Conservation (phyloP, 805 yeast genomes). For the Monosporozyma siamensis region DNA sequence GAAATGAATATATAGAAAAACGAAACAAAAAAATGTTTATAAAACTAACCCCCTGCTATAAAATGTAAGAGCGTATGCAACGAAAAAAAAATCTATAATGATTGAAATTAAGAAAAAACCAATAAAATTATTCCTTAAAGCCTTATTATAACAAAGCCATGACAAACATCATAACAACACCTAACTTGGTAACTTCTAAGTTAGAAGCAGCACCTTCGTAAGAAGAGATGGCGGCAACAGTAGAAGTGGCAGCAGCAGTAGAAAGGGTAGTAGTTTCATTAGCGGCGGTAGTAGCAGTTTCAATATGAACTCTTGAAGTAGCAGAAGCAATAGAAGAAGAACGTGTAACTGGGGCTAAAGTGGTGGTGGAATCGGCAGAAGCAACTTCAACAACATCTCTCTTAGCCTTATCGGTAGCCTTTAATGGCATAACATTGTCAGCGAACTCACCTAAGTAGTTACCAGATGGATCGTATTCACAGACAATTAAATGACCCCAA, state of each 20-base stretch:
- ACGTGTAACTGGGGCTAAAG: constrained; percentile 3
- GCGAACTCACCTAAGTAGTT: constrained; percentile 50
- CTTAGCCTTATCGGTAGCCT: background rate
- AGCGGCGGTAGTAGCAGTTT: constrained; percentile 7
- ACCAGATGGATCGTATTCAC: constrained; percentile 71
- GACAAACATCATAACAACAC: background rate
- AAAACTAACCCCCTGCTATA: background rate
- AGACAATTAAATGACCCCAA: constrained; percentile 56
- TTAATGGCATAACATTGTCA: constrained; percentile 22
- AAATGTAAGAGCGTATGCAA: background rate
- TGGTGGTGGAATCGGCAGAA: constrained; percentile 1
- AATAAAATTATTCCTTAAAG: background rate
- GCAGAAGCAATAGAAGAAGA: constrained; percentile 7
- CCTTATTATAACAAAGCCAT: background rate
- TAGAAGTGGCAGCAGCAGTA: constrained; percentile 4
- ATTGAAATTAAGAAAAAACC: background rate
- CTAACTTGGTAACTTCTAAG: background rate
- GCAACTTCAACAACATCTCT: background rate
- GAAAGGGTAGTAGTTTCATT: constrained; percentile 7
- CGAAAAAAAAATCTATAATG: background rate
- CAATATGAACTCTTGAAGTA: constrained; percentile 4
- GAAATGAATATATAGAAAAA: background rate
- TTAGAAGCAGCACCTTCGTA: constrained; percentile 4
- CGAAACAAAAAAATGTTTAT: background rate
- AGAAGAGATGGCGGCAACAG: constrained; percentile 1